A percentile compares a stretch with the other conserved stretches of the same genome.
phyloP scores from a whole-genome alignment of 2,329 filamentous ascomycete genomes.

The Ilyonectria robusta region DNA sequence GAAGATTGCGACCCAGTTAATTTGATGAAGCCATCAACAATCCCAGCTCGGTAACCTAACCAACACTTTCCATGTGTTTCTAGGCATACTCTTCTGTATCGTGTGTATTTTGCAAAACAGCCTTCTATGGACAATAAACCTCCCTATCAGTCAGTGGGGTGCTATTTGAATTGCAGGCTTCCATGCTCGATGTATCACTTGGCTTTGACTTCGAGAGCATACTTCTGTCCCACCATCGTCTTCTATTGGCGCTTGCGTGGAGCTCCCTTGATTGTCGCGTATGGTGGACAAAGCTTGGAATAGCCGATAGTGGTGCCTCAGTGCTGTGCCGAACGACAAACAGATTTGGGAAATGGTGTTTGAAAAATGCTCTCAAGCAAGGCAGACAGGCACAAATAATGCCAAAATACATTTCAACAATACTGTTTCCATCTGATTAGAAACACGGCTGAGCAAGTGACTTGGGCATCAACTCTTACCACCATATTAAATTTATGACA shows the following conservation, averaged over 20 bases:
- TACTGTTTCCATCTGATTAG: slow-evolving; percentile 2
- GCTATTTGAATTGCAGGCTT: neutral
- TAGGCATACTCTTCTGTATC: neutral
- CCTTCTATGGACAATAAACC: neutral
- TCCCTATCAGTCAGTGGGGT: neutral
- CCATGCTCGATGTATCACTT: slow-evolving; percentile 3
- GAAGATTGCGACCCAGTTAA: too few relatives aligned
- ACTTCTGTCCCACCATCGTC: neutral
- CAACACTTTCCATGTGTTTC: too few relatives aligned
- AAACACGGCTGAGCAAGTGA: neutral
- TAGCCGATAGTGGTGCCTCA: neutral
- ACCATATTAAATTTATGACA: slow-evolving; percentile 13
- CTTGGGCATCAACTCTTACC: slow-evolving; percentile 2
- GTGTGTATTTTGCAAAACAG: neutral
- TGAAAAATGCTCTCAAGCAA: slow-evolving; percentile 16
- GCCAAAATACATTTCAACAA: slow-evolving; percentile 10
- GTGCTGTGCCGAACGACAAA: neutral
- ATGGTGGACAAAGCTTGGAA: slow-evolving; percentile 8
- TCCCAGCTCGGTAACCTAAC: too few relatives aligned
- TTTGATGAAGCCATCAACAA: neutral
- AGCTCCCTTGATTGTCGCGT: neutral
- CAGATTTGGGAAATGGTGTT: slow-evolving; percentile 10
- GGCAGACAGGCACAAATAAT: slow-evolving; percentile 14
- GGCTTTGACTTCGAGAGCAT: neutral
- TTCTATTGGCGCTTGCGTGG: neutral